Evolutionary conservation across 2,329 filamentous ascomycete genomes (phyloP).

Genomic region (Phialemoniopsis sp.): DNA sequence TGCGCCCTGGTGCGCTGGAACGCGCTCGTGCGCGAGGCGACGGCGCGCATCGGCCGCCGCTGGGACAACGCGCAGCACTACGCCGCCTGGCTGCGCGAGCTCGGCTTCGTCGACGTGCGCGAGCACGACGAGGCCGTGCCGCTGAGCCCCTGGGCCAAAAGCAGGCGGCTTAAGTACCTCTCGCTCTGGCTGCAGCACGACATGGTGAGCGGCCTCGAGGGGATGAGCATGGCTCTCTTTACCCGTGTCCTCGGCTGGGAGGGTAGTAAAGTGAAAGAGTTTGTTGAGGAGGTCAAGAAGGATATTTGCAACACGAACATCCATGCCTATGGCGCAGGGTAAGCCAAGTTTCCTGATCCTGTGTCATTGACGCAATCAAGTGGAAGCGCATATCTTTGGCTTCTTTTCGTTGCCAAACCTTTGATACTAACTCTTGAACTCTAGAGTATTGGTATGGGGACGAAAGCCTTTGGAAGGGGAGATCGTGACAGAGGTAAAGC

Average conservation of each 20-base stretch:
- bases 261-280: conserved; percentile 3
- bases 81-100: conserved; percentile 11
- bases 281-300: conserved; percentile 13
- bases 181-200: conserved; percentile 15
- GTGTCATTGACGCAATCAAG: too few relatives aligned
- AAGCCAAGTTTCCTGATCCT: conserved; percentile 3
- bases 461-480: background rate
- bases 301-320: conserved; percentile 14
- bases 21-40: conserved; percentile 12
- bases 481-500: background rate
- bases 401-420: too few relatives aligned
- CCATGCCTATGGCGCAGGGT: conserved; percentile 18
- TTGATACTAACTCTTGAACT: too few relatives aligned
- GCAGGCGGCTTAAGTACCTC: conserved; percentile 13
- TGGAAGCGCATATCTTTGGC: too few relatives aligned
- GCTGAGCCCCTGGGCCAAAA: conserved; percentile 16
- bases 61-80: conserved; percentile 15
- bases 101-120: conserved; percentile 13
- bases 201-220: conserved; percentile 14
- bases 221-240: conserved; percentile 17
- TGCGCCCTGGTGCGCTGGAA: conserved; percentile 16
- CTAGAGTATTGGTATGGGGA: background rate
- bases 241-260: conserved; percentile 17
- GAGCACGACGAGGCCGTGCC: conserved; percentile 12
- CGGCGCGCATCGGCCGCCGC: conserved; percentile 11